Evolutionary conservation across 2,329 filamentous ascomycete genomes (phyloP), one percentile per base, ranked within the genome.

Genomic region (Kalaharituber pfeilii): DNA sequence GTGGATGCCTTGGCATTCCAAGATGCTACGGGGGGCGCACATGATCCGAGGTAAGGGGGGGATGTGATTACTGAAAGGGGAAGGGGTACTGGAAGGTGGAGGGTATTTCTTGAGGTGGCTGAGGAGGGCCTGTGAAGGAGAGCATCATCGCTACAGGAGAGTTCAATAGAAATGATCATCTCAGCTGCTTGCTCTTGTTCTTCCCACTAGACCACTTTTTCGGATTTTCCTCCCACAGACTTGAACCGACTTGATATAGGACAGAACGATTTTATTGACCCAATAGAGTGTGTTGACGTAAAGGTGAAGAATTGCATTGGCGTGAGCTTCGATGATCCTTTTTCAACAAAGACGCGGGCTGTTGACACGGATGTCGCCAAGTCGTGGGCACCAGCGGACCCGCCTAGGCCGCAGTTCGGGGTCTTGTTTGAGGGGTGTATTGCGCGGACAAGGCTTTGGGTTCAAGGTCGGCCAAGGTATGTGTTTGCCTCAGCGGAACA

Each of bases 401-500:
- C n/a, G 28, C 51, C 18, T 9, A 36, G 18, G 39, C 44, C 30
- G 20, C 20, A 24, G 18, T 8, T 7, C 8, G 18, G 20, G 7
- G 39, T 58, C 1, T 30, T 49, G 7, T 58, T 56, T 26, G 49
- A 52, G 18, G 25, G 51, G 20, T 51, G 45, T 26, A 8, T 56
- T 11, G 39, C 50, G 7, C 56, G 56, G 56, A 58, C 56, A 2
- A 53, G 49, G 18, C 55, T 51, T 36, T 58, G 55, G 47, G 18
- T 45, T 56, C 28, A 58, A 58, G 49, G 36, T 58, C 49, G 56
- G 56, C 18, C 54, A 56, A 20, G 56, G 54, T 6, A 50, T 58
- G 20, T 28, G 27, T 9, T 24, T 30, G 49, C 44, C 44, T 5
- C 53, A 56, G 15, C 18, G 49, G 25, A 39, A 56, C 27, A 45